Evolutionary conservation across 75 land plant genomes (phyloP).

Genomic region (Pinus taeda): DNA sequence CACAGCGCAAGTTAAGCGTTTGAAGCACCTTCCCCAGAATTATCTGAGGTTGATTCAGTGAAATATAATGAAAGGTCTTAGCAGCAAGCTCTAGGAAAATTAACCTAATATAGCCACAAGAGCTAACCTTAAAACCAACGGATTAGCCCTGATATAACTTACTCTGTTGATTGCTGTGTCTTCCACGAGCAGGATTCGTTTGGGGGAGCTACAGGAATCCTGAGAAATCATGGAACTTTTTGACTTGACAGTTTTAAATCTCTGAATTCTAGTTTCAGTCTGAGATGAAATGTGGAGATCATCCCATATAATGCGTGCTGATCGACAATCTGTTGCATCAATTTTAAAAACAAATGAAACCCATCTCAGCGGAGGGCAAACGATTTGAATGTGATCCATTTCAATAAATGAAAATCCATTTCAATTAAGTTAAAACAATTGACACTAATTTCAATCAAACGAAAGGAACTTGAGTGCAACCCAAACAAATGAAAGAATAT

Average conservation of each 20-base stretch:
- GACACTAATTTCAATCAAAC: not conserved
- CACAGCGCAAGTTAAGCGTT: conserved; percentile 44
- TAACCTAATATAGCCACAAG: not conserved
- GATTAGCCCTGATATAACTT: not conserved
- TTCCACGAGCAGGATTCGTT: conserved; percentile 38
- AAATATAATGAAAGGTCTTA: not conserved
- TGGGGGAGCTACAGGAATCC: not conserved
- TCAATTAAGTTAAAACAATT: no score
- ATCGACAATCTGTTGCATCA: not conserved
- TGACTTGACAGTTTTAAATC: not conserved
- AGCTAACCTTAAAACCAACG: no score
- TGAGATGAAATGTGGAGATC: not conserved
- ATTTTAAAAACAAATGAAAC: no score
- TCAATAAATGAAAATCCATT: no score
- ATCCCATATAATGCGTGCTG: not conserved
- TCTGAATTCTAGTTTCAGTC: not conserved
- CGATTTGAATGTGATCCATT: not conserved
- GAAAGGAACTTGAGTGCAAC: no score
- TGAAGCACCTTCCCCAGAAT: conserved; percentile 41
- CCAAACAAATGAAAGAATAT: not conserved
- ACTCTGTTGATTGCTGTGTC: conserved; percentile 43
- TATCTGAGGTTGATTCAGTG: conserved; percentile 14
- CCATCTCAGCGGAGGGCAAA: not conserved
- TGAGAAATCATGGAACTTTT: not conserved
- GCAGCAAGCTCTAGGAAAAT: no score